A percentile compares a stretch with the other conserved stretches of the same genome.
Conservation (phyloP, 1,284 basidiomycete genomes). For the Cryptococcus deneoformans region DNA sequence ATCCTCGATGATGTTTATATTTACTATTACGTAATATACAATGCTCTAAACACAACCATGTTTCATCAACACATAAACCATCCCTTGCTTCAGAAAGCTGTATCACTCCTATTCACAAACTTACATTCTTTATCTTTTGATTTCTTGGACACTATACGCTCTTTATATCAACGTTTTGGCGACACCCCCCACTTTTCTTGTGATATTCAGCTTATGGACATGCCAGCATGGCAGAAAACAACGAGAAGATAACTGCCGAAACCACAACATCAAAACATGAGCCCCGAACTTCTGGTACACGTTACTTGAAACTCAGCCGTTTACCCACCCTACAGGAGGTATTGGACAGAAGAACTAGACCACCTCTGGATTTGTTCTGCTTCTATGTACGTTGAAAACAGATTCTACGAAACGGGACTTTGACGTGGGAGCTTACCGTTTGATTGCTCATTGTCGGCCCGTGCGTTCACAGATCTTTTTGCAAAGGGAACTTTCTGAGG, state of each 20-base stretch:
- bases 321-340: conserved; percentile 69
- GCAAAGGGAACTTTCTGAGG: conserved; percentile 92
- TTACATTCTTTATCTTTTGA: too few relatives aligned
- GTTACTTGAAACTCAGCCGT: conserved; percentile 45
- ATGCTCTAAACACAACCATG: too few relatives aligned
- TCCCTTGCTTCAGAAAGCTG: too few relatives aligned
- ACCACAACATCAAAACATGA: conserved; percentile 14
- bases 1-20: too few relatives aligned
- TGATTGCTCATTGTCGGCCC: neutral
- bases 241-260: neutral
- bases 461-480: conserved; percentile 62
- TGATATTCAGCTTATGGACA: neutral
- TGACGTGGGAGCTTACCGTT: neutral
- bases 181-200: neutral
- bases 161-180: too few relatives aligned
- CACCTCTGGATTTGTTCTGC: conserved; percentile 97
- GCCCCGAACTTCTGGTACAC: conserved; percentile 29
- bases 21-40: too few relatives aligned
- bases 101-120: too few relatives aligned
- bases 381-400: conserved; percentile 69
- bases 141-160: too few relatives aligned
- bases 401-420: too few relatives aligned
- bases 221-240: neutral
- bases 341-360: conserved; percentile 77
- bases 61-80: too few relatives aligned